Conservation (phyloP, 495 filamentous ascomycete species). For the Penicillium verhagenii region DNA sequence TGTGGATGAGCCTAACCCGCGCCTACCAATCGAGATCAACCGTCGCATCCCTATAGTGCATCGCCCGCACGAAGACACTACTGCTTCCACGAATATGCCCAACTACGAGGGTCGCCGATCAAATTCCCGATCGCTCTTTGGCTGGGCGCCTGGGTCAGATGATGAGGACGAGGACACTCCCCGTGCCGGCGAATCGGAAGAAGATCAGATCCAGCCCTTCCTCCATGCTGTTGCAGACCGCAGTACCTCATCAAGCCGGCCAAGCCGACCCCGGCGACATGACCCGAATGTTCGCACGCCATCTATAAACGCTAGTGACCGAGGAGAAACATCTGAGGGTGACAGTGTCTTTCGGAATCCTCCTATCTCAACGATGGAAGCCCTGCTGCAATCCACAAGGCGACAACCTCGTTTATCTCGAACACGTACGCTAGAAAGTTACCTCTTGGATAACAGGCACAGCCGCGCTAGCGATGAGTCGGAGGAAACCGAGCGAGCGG, state of each 20-base stretch:
- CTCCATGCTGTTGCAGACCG: constrained; percentile 29
- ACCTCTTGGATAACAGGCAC: constrained; percentile 44
- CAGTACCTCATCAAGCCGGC: constrained; percentile 24
- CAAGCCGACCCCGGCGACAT: constrained; percentile 29
- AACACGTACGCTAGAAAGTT: constrained; percentile 46
- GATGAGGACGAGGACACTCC: constrained; percentile 45
- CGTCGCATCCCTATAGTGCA: constrained; percentile 44
- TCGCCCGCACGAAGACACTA: constrained; percentile 30
- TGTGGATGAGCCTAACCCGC: constrained; percentile 37
- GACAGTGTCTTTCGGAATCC: constrained; percentile 8
- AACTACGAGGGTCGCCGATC: constrained; percentile 52
- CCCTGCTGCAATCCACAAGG: constrained; percentile 49
- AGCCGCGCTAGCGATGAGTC: constrained; percentile 32
- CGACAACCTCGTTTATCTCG: constrained; percentile 47
- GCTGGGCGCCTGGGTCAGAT: constrained; percentile 59
- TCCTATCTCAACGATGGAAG: constrained; percentile 39
- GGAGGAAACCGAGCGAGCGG: constrained; percentile 32
- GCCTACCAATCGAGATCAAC: constrained; percentile 39
- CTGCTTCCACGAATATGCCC: constrained; percentile 24
- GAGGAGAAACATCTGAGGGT: neutral
- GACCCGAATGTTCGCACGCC: constrained; percentile 17
- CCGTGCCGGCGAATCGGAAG: constrained; percentile 26
- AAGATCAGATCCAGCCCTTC: constrained; percentile 34
- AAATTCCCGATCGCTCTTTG: constrained; percentile 52
- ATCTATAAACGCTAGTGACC: constrained; percentile 2